A percentile compares a stretch with the other conserved stretches of the same genome.
Conservation (phyloP, 2,329 filamentous ascomycete genomes). For the Hymenoscyphus infarciens region DNA sequence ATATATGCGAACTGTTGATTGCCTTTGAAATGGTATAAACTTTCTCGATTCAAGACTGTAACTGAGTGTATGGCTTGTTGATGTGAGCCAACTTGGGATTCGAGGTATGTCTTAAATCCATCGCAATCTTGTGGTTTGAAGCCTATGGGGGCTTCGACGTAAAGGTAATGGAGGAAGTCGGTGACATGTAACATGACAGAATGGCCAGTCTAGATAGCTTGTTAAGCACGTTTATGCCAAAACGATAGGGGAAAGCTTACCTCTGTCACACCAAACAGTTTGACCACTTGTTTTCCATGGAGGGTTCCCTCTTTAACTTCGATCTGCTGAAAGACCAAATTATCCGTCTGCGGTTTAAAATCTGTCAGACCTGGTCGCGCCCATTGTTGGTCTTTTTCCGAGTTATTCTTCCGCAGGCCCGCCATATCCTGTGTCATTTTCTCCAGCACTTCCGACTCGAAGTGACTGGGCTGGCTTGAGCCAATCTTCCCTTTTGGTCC, state of each 20-base stretch:
- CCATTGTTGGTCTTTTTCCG: constrained; percentile 94
- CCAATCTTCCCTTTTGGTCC: constrained; percentile 58
- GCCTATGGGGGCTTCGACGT: constrained; percentile 78
- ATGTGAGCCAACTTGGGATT: constrained; percentile 71
- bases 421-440: constrained; percentile 93
- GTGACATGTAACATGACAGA: constrained; percentile 94
- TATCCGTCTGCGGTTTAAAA: constrained; percentile 63
- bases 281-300: constrained; percentile 71
- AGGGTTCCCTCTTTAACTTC: constrained; percentile 88
- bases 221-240: constrained; percentile 14
- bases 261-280: constrained; percentile 90
- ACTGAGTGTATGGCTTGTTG: constrained; percentile 76
- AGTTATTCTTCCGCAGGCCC: constrained; percentile 78
- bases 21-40: constrained; percentile 90
- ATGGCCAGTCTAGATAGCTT: constrained; percentile 58
- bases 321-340: constrained; percentile 89
- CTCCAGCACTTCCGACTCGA: constrained; percentile 91
- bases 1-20: constrained; percentile 89
- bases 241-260: constrained; percentile 37
- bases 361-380: constrained; percentile 59
- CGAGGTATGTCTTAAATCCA: constrained; percentile 75
- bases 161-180: constrained; percentile 94
- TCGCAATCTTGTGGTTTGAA: constrained; percentile 78
- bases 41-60: constrained; percentile 78
- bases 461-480: constrained; percentile 78